These are phyloP conservation scores for Podospora pseudoanserina DNA, from an alignment of 495 filamentous ascomycete species.

Conservation along the genomic window DNA sequence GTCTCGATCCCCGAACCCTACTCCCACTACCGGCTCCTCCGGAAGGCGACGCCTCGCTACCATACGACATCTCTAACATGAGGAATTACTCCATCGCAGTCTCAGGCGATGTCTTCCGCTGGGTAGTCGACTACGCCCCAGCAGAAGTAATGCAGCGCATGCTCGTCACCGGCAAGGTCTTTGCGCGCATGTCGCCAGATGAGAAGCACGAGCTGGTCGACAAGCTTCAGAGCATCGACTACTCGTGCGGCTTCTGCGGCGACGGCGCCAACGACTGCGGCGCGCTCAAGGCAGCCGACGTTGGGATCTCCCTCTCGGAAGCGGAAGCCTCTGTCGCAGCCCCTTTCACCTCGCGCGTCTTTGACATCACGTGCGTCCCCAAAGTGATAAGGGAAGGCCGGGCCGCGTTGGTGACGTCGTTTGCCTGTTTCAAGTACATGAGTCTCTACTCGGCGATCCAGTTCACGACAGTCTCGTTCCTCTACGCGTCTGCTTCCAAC, in stretches of 20 bases:
- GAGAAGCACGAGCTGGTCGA: conserved; percentile 98
- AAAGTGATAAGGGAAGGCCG: conserved; percentile 93
- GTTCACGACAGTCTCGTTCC: conserved; percentile 96
- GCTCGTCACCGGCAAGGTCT: conserved; percentile 88
- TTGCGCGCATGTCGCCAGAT: conserved; percentile 97
- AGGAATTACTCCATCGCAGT: conserved; percentile 84
- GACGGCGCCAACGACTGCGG: conserved; percentile 99
- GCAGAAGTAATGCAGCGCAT: conserved; percentile 75
- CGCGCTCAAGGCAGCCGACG: conserved; percentile 94
- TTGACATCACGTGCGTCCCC: conserved; percentile 96
- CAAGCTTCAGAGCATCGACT: conserved; percentile 93
- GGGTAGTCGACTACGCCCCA: conserved; percentile 86
- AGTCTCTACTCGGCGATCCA: conserved; percentile 98
- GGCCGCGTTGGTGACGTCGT: conserved; percentile 92
- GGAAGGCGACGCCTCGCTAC: conserved; percentile 74
- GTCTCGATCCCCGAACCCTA: conserved; percentile 72
- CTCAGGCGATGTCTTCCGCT: conserved; percentile 91
- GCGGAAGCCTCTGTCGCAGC: conserved; percentile 97
- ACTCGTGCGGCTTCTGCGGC: conserved; percentile 94
- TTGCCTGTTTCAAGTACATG: conserved; percentile 99
- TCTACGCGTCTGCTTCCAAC: conserved; percentile 94
- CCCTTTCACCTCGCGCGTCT: conserved; percentile 91
- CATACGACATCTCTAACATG: conserved; percentile 74
- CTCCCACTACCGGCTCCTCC: conserved; percentile 67
- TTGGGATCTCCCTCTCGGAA: conserved; percentile 97